Evolutionary conservation across 345 rosid genomes (phyloP).

Genomic region (Gossypium turneri): DNA sequence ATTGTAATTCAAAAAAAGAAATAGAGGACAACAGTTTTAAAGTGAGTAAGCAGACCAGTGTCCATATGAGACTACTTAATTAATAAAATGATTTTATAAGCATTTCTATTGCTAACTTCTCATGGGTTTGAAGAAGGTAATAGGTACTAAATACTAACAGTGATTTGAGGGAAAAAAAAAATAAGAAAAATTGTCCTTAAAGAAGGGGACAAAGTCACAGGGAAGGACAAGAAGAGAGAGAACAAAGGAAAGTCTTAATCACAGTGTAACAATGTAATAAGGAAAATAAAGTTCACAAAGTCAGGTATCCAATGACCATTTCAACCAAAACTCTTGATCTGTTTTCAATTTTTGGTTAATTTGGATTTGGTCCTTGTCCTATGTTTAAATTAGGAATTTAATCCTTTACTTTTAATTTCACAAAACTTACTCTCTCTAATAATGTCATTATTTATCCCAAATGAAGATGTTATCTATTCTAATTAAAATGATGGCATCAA

Average conservation of each 20-base stretch:
- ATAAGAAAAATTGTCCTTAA: constrained; percentile 10
- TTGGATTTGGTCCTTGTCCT: no score
- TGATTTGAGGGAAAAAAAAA: neutral
- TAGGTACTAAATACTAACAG: neutral
- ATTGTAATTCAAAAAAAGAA: neutral
- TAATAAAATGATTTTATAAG: neutral
- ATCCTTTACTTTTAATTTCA: no score
- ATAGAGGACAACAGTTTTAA: neutral
- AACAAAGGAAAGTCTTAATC: constrained; percentile 10
- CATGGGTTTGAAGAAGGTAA: neutral
- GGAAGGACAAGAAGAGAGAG: neutral
- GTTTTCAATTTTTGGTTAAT: no score
- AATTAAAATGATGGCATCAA: no score
- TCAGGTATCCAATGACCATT: constrained; percentile 17
- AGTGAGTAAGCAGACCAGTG: constrained; percentile 1
- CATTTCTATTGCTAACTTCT: neutral
- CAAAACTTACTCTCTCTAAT: no score
- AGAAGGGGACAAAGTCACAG: constrained; percentile 15
- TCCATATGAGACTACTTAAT: neutral
- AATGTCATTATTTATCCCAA: no score
- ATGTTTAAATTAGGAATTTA: no score
- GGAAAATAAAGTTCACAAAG: constrained; percentile 1
- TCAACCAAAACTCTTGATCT: neutral
- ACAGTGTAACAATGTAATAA: neutral
- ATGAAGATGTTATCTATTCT: no score